These are phyloP conservation scores for Sordaria brevicollis DNA, from an alignment of 495 filamentous ascomycete genomes.

Conservation along the genomic window DNA sequence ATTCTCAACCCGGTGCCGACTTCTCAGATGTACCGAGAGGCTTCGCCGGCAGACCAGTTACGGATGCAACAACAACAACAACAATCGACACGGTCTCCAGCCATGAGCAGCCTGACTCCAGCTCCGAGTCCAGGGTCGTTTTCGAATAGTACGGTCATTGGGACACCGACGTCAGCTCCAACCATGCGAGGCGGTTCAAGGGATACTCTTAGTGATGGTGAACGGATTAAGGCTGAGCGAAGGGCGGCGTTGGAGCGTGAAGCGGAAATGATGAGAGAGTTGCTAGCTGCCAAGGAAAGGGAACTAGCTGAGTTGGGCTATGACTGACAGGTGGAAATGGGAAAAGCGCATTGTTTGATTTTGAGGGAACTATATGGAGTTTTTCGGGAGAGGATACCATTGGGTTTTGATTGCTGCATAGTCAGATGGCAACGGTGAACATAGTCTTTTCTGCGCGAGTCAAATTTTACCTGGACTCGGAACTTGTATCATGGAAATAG, in stretches of 20 bases:
- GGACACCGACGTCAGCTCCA: conserved; percentile 18
- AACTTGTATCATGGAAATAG: background rate
- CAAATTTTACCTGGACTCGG: background rate
- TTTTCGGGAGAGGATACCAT: background rate
- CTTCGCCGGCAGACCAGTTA: conserved; percentile 12
- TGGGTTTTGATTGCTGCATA: background rate
- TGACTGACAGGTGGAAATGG: conserved; percentile 4
- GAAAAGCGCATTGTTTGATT: background rate
- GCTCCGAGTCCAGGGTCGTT: conserved; percentile 28
- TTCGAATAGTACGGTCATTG: conserved; percentile 9
- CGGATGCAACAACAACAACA: conserved; percentile 13
- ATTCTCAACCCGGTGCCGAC: conserved; percentile 52
- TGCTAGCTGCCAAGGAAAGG: conserved; percentile 64
- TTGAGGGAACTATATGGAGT: background rate
- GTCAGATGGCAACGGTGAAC: background rate
- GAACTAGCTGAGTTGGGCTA: conserved; percentile 60
- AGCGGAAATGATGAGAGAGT: conserved; percentile 64
- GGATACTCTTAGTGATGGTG: conserved; percentile 38
- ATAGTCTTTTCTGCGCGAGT: background rate
- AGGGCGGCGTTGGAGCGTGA: conserved; percentile 60
- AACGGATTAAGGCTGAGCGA: conserved; percentile 49
- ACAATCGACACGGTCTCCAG: conserved; percentile 28
- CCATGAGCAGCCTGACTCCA: conserved; percentile 15
- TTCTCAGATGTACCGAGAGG: conserved; percentile 9
- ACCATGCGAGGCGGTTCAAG: conserved; percentile 23